These are phyloP conservation scores for Aspergillus nanangensis DNA, from an alignment of 495 filamentous ascomycete species.

Conservation along the genomic window DNA sequence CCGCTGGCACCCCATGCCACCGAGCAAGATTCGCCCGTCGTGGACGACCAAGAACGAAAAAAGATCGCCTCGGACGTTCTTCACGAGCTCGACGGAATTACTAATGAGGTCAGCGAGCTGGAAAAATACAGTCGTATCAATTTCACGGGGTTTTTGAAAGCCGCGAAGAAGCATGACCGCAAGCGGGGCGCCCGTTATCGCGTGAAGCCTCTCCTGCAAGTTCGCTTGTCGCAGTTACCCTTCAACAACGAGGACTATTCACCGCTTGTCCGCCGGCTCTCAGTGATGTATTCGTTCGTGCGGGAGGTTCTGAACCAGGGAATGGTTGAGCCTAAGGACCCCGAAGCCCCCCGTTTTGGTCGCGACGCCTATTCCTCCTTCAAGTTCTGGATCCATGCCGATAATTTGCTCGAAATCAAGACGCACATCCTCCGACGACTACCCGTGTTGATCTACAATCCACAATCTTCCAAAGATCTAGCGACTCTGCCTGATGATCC, in stretches of 20 bases:
- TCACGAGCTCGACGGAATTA: constrained; percentile 77
- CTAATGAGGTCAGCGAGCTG: constrained; percentile 84
- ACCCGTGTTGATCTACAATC: constrained; percentile 88
- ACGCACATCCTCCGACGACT: constrained; percentile 87
- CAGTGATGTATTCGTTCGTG: constrained; percentile 92
- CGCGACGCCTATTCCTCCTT: constrained; percentile 77
- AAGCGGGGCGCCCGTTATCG: constrained; percentile 78
- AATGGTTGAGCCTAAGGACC: constrained; percentile 36
- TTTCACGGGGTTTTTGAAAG: constrained; percentile 96
- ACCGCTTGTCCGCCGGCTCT: constrained; percentile 79
- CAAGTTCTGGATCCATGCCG: constrained; percentile 97
- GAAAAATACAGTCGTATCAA: constrained; percentile 95
- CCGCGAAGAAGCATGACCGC: constrained; percentile 96
- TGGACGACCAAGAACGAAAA: constrained; percentile 39
- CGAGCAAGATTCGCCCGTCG: constrained; percentile 20
- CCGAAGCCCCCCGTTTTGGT: constrained; percentile 37
- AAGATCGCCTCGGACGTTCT: constrained; percentile 63
- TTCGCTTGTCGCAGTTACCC: constrained; percentile 77
- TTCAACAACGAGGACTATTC: constrained; percentile 97
- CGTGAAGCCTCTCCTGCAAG: constrained; percentile 84
- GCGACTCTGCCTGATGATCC: constrained; percentile 76
- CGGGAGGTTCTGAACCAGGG: constrained; percentile 68
- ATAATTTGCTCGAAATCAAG: constrained; percentile 94
- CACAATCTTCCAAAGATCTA: constrained; percentile 71
- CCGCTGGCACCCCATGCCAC: constrained; percentile 33